Conservation (phyloP, 352 stramenopile species). For the Phytophthora podocarpi region DNA sequence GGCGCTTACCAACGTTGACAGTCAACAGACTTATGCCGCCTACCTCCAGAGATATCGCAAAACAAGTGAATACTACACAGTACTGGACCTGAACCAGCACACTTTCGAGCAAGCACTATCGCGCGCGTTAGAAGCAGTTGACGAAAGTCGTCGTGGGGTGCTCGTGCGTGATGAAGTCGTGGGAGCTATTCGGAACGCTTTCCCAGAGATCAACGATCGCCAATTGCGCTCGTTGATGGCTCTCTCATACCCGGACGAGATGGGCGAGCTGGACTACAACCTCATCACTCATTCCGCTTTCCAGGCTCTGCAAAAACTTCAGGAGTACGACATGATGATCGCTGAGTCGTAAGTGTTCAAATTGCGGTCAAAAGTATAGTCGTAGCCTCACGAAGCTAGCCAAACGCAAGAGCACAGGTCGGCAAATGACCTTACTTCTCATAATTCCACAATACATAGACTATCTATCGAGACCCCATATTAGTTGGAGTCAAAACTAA, state of each 20-base stretch:
- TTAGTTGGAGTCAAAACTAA: constrained; percentile 49
- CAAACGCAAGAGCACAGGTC: neutral
- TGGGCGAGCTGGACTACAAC: constrained; percentile 76
- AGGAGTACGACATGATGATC: constrained; percentile 87
- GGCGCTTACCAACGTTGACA: constrained; percentile 69
- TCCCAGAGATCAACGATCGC: constrained; percentile 64
- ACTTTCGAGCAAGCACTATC: constrained; percentile 78
- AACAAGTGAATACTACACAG: constrained; percentile 76
- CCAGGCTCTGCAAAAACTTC: constrained; percentile 76
- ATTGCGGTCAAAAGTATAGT: no score
- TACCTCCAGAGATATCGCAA: constrained; percentile 73
- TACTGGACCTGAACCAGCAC: constrained; percentile 83
- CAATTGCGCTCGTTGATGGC: constrained; percentile 71
- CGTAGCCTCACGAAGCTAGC: neutral
- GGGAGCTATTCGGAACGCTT: constrained; percentile 60
- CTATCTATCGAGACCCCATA: constrained; percentile 25
- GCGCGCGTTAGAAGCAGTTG: constrained; percentile 62
- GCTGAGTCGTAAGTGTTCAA: constrained; percentile 48
- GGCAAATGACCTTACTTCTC: constrained; percentile 4
- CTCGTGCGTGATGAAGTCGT: constrained; percentile 61
- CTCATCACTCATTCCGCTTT: constrained; percentile 74
- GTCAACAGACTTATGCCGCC: constrained; percentile 57
- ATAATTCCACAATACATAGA: constrained; percentile 35
- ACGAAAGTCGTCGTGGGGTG: constrained; percentile 63
- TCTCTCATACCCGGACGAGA: constrained; percentile 65